Conservation (phyloP, 2,329 filamentous ascomycete genomes). For the Colletotrichum australisinense region DNA sequence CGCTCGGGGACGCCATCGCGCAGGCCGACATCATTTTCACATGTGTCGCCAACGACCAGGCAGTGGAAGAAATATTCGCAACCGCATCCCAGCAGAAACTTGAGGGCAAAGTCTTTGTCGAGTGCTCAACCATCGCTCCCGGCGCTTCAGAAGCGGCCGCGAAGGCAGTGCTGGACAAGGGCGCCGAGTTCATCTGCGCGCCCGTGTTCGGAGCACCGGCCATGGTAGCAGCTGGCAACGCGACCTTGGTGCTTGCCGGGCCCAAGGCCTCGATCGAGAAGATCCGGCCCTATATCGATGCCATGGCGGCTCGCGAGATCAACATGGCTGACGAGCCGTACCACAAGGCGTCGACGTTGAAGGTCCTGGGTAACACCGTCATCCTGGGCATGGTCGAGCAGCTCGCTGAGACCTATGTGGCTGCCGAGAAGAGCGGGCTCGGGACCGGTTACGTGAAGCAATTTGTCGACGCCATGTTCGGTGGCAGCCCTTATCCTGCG, state of each 20-base stretch:
- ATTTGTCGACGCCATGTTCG: slow-evolving; percentile 80
- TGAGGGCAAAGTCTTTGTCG: slow-evolving; percentile 82
- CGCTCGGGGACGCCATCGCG: slow-evolving; percentile 73
- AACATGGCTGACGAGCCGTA: slow-evolving; percentile 77
- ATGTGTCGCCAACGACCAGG: slow-evolving; percentile 82
- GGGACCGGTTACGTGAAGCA: slow-evolving; percentile 76
- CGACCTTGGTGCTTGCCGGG: slow-evolving; percentile 81
- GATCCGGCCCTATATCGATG: slow-evolving; percentile 77
- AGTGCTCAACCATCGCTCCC: slow-evolving; percentile 90
- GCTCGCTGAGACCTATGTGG: slow-evolving; percentile 80
- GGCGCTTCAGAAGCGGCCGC: slow-evolving; percentile 79
- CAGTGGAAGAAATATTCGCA: slow-evolving; percentile 72
- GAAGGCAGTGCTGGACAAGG: slow-evolving; percentile 64
- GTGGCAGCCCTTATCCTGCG: slow-evolving; percentile 74
- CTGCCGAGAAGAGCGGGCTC: slow-evolving; percentile 85
- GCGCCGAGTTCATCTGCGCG: slow-evolving; percentile 79
- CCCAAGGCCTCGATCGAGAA: slow-evolving; percentile 68
- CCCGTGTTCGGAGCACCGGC: slow-evolving; percentile 78
- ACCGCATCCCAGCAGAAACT: slow-evolving; percentile 67
- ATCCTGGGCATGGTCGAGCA: slow-evolving; percentile 85
- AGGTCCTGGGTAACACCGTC: slow-evolving; percentile 89
- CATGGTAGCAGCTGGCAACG: slow-evolving; percentile 76
- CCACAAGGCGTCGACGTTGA: slow-evolving; percentile 76
- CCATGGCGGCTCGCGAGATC: slow-evolving; percentile 78
- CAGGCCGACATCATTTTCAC: slow-evolving; percentile 84